phyloP scores from a whole-genome alignment of 2,329 filamentous ascomycete species.

The Beauveria sp. region DNA sequence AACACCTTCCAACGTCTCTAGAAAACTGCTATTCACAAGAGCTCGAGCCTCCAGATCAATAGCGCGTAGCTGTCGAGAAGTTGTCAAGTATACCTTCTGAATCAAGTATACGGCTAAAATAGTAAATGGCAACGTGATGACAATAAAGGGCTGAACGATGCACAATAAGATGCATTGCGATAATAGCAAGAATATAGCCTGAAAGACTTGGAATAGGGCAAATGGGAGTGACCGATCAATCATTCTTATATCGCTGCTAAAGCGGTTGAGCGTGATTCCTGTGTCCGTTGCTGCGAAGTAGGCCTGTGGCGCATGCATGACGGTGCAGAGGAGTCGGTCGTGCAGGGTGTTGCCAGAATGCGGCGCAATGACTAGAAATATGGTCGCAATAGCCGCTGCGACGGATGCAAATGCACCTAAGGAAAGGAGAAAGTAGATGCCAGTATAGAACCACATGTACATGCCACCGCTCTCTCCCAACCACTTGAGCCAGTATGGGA shows the following conservation, averaged over 20 bases:
- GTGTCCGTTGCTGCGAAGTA: conserved; percentile 12
- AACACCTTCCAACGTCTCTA: conserved; percentile 7
- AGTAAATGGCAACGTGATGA: conserved; percentile 3
- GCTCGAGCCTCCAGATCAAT: conserved; percentile 4
- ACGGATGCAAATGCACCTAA: conserved; percentile 2
- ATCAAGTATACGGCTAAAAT: conserved; percentile 8
- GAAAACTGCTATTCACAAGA: background rate
- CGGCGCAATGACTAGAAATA: conserved; percentile 7
- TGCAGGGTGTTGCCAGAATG: conserved; percentile 8
- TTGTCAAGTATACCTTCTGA: conserved; percentile 15
- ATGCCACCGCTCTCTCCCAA: background rate
- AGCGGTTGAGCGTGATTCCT: conserved; percentile 13
- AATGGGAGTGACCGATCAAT: conserved; percentile 11
- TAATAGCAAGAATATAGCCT: conserved; percentile 8
- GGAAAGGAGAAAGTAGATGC: conserved; percentile 8
- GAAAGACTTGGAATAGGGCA: conserved; percentile 8
- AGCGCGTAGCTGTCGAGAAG: conserved; percentile 13
- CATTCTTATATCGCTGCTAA: conserved; percentile 13
- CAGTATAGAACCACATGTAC: background rate
- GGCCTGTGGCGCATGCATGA: conserved; percentile 13
- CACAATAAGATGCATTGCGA: conserved; percentile 9
- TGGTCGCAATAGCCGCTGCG: conserved; percentile 4
- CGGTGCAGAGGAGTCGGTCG: conserved; percentile 9
- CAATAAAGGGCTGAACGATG: conserved; percentile 9
- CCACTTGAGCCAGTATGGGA: background rate